Conservation (phyloP, 148 eudicot species). For the Limonium bicolor region DNA sequence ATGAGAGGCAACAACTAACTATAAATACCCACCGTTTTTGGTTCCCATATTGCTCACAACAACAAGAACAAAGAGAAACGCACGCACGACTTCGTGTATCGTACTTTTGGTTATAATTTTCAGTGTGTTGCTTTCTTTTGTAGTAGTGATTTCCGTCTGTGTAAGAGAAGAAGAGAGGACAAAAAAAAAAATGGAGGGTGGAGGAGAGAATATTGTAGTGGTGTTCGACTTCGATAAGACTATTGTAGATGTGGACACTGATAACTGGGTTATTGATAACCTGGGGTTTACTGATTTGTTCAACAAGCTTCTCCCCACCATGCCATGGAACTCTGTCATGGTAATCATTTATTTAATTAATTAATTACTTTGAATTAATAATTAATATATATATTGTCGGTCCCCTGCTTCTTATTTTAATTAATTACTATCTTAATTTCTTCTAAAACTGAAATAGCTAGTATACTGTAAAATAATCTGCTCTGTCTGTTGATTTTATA, state of each 20-base stretch:
- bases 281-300: slow-evolving; percentile 60
- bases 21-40: too few species aligned
- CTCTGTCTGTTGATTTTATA: neutral
- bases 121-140: too few species aligned
- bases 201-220: too few species aligned
- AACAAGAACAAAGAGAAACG: too few species aligned
- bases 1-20: too few species aligned
- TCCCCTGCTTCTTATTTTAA: neutral
- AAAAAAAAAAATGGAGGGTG: too few species aligned
- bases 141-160: too few species aligned
- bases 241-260: slow-evolving; percentile 68
- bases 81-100: too few species aligned
- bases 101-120: too few species aligned
- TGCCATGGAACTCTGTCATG: slow-evolving; percentile 86
- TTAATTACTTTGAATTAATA: neutral
- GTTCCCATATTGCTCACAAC: too few species aligned
- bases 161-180: too few species aligned
- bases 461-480: too few species aligned
- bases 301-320: slow-evolving; percentile 59
- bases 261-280: slow-evolving; percentile 75
- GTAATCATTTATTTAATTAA: slow-evolving; percentile 10
- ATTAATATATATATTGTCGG: neutral
- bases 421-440: neutral
- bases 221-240: slow-evolving; percentile 93
- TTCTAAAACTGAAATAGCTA: neutral